Evolutionary conservation across 768 basidiomycete species (phyloP), one percentile per base, ranked within the genome.

Genomic region (Termitomyces sp.): DNA sequence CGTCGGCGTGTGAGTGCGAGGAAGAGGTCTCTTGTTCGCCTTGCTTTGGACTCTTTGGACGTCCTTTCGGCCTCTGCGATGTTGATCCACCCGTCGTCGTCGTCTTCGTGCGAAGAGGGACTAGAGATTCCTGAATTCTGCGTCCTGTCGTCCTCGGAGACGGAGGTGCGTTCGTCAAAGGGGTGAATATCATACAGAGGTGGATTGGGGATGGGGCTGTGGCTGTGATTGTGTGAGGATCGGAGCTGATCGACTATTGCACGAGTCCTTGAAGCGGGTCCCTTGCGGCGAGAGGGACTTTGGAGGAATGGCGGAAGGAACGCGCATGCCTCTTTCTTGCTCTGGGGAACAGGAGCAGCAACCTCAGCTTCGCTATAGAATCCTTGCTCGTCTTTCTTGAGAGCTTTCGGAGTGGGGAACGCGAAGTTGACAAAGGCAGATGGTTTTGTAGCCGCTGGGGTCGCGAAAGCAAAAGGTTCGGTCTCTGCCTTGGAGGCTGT

Each of bases 201-300:
- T 4, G 77, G 71, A 61, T 74, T 78, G 4, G 78, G 74, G 59
- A 69, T 63, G 12, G 68, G 64, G 36, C 68, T 75, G 39, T 72
- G 75, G 60, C 72, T 75, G 15, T 65, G 61, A 48, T 64, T 61
- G 35, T 63, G 62, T 18, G 63, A 64, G 7, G 78, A 82, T 57
- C 84, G 79, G 44, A 87, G 69, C 39, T 78, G 77, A 63, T 87
- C 85, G 35, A 87, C 82, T 45, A 87, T 82, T 63, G 83, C 81
- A 13, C 86, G 78, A 20, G 86, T 87, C 66, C 80, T 81, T 22
- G 85, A 87, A 36, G 76, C 68, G 22, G 83, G 76, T 12, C 74
- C 72, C 48, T 76, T 78, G 33, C 72, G 75, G 18, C 75, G 75
- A 45, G 70, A 70, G 55, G 72, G 63, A 39, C 80, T 79, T 50